Evolutionary conservation across 305 asterid genomes (phyloP).

Genomic region (Salvia sclarea): DNA sequence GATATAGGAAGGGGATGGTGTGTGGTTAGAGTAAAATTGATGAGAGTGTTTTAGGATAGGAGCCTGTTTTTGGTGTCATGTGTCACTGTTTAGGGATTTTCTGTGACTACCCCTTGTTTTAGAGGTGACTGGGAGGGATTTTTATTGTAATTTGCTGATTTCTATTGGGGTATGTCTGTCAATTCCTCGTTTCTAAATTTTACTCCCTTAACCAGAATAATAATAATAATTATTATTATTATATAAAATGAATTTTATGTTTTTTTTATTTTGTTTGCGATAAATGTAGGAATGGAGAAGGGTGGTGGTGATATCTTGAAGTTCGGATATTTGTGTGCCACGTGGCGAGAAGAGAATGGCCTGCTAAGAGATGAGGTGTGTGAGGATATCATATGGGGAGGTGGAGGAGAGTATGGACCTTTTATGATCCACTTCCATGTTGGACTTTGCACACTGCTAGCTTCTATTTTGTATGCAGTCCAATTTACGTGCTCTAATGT

Average conservation of each 20-base stretch:
- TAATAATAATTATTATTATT: too few species aligned
- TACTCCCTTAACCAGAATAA: too few species aligned
- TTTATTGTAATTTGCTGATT: background rate
- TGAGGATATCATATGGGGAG: constrained; percentile 27
- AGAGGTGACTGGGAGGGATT: constrained; percentile 31
- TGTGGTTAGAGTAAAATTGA: constrained; percentile 27
- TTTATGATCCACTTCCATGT: background rate
- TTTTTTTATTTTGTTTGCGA: constrained; percentile 4
- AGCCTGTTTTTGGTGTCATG: constrained; percentile 3
- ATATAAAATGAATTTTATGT: background rate
- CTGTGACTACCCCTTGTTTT: constrained; percentile 36
- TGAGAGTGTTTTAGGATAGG: constrained; percentile 21
- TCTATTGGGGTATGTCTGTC: constrained; percentile 1
- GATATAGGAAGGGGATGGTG: constrained; percentile 22
- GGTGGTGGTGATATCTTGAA: constrained; percentile 34
- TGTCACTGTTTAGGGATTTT: constrained; percentile 26
- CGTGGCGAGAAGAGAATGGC: constrained; percentile 34
- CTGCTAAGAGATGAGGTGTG: constrained; percentile 38
- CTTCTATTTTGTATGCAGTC: background rate
- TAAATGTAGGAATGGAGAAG: constrained; percentile 35
- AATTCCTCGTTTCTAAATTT: background rate
- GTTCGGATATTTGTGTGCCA: constrained; percentile 39
- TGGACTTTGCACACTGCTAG: background rate
- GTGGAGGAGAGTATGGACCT: constrained; percentile 33
- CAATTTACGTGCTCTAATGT: background rate